These are phyloP conservation scores for Wickerhamomyces strasburgensis DNA, from an alignment of 805 yeast species.

Conservation along the genomic window DNA sequence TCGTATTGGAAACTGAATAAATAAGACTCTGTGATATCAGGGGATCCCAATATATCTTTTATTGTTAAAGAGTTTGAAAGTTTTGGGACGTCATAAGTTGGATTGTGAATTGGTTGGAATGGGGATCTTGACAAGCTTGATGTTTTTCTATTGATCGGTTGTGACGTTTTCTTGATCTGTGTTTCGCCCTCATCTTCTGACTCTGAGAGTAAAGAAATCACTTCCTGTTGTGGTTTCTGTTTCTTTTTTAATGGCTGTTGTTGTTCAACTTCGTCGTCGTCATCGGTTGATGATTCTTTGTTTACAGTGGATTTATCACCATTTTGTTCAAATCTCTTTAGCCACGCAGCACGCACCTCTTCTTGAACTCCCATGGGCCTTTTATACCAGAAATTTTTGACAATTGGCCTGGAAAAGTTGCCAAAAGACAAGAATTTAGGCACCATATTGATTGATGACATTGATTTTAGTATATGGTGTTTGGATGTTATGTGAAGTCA, in stretches of 20 bases:
- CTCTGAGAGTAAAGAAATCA: neutral
- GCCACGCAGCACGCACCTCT: constrained; percentile 16
- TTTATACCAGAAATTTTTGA: too few relatives aligned
- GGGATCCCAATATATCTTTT: constrained; percentile 29
- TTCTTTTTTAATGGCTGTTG: neutral
- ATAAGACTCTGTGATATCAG: constrained; percentile 31
- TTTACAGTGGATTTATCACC: neutral
- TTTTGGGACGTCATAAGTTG: constrained; percentile 11
- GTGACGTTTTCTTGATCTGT: neutral
- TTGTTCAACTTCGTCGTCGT: neutral
- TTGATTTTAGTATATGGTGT: too few relatives aligned
- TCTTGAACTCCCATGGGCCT: constrained; percentile 9
- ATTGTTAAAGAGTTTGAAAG: constrained; percentile 23
- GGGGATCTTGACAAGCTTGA: constrained; percentile 11
- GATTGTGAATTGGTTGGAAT: constrained; percentile 20
- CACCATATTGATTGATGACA: too few relatives aligned
- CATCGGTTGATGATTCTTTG: neutral
- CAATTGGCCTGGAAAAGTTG: too few relatives aligned
- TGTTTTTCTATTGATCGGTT: too few relatives aligned
- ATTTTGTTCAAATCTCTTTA: constrained; percentile 4
- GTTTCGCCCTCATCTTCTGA: constrained; percentile 2
- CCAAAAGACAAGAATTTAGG: too few relatives aligned
- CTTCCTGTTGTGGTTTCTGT: neutral
- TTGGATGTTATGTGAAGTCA: too few relatives aligned
- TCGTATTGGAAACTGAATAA: constrained; percentile 48